Evolutionary conservation across 352 stramenopile species (phyloP), one percentile per base, ranked within the genome.

Genomic region (Pythium monospermum): DNA sequence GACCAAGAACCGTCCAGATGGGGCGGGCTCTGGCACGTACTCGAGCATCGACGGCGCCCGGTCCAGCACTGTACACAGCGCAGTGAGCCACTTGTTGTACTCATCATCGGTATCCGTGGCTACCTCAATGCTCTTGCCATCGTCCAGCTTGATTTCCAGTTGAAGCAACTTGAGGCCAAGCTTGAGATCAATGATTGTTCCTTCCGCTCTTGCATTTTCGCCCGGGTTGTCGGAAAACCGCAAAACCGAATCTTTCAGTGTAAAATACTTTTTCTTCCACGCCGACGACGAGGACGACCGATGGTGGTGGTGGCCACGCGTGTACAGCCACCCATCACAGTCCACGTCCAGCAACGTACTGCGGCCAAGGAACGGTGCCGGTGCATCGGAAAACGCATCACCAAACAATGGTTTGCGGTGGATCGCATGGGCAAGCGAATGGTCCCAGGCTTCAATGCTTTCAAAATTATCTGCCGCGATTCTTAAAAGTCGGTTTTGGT

Each of bases 251-350:
- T 63, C 63, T 4, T 71, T 76, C n/a, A 93, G 58, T 38, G 69
- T 87, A 54, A 93, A 93, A 59, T 82, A 93, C 2, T 76, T 69
- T 26, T 78, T 75, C 45, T 86, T 76, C 76, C 77, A 88, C 37
- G 73, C 61, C 4, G 72, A 74, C 15, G 76, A 77, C 37, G 73
- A 64, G 3, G 72, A 74, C 15, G 76, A 77, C 23, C 69, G 66
- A n/a, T n/a, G n/a, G n/a, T n/a, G n/a, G n/a, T n/a, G n/a, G 44
- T 82, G 60, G 6, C 73, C 75, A 45, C 71, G 70, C 61, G 86
- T 82, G 53, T 88, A 85, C 6, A 91, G 64, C 76, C 76, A 91
- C 0, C 80, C 80, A 52, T 91, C 80, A 57, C 76, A 87, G 54
- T 75, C 36, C 25, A 72, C 61, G 8, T 67, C 60, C 27, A 85